Conservation (phyloP, 192 early-diverging fungal species). For the Linderina pennispora region DNA sequence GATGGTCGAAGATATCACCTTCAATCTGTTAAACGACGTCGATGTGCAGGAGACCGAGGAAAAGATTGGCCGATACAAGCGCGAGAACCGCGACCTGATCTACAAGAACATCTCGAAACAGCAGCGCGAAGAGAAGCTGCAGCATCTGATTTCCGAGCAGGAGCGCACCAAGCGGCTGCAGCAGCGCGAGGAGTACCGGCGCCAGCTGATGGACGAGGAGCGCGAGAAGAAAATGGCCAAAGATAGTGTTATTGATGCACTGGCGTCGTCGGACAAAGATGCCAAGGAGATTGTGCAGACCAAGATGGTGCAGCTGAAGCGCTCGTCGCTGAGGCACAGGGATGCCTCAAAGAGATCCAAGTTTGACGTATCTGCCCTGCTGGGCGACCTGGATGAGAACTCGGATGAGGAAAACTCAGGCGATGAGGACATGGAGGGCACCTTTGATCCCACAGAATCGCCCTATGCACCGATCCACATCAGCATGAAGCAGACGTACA, state of each 20-base stretch:
- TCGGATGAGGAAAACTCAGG: conserved; percentile 16
- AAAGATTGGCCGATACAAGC: conserved; percentile 66
- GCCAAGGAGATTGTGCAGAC: conserved; percentile 40
- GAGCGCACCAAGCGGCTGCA: conserved; percentile 48
- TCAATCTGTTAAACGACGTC: conserved; percentile 82
- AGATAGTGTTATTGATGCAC: conserved; percentile 64
- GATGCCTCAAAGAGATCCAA: conserved; percentile 14
- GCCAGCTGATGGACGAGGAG: conserved; percentile 66
- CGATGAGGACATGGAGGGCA: conserved; percentile 13
- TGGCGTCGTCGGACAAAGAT: conserved; percentile 48
- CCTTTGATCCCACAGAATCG: conserved; percentile 37
- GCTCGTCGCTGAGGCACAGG: conserved; percentile 34
- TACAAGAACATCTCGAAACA: conserved; percentile 48
- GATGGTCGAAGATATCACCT: conserved; percentile 71
- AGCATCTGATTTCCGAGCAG: conserved; percentile 45
- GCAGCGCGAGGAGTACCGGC: conserved; percentile 61
- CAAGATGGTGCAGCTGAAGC: conserved; percentile 35
- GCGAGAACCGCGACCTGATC: conserved; percentile 77
- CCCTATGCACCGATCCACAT: conserved; percentile 34
- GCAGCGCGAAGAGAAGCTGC: conserved; percentile 55
- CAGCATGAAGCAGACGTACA: conserved; percentile 22
- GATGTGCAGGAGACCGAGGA: conserved; percentile 76
- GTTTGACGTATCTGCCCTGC: conserved; percentile 23
- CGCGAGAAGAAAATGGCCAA: conserved; percentile 59
- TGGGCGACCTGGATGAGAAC: conserved; percentile 16